Evolutionary conservation across 352 stramenopile species (phyloP).

Genomic region (Sclerospora graminicola): DNA sequence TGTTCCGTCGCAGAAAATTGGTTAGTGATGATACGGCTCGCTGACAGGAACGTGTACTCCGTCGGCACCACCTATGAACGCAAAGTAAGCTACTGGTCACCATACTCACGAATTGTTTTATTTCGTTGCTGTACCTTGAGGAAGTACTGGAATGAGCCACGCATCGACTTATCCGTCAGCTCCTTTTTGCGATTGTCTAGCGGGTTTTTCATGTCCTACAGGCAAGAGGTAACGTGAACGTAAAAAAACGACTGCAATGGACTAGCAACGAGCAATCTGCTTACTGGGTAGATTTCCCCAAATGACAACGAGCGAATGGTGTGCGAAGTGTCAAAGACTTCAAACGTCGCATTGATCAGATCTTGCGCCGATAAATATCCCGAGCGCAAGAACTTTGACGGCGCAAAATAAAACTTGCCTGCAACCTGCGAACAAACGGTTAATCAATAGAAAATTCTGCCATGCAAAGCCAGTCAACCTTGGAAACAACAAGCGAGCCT

Average conservation of each 20-base stretch:
- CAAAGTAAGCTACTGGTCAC: neutral
- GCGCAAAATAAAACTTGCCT: slow-evolving; percentile 73
- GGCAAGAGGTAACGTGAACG: neutral
- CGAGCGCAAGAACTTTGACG: slow-evolving; percentile 73
- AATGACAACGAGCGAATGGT: slow-evolving; percentile 60
- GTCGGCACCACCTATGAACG: slow-evolving; percentile 91
- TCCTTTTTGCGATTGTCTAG: slow-evolving; percentile 59
- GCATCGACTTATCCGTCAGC: slow-evolving; percentile 28
- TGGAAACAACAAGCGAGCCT: slow-evolving; percentile 60
- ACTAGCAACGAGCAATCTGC: slow-evolving; percentile 1
- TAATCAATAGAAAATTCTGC: neutral
- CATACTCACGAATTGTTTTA: neutral
- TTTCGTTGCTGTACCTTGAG: slow-evolving; percentile 36
- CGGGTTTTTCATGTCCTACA: slow-evolving; percentile 78
- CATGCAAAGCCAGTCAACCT: slow-evolving; percentile 24
- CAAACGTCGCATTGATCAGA: slow-evolving; percentile 56
- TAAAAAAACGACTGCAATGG: neutral
- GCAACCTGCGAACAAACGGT: slow-evolving; percentile 32
- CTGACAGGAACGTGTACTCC: slow-evolving; percentile 86
- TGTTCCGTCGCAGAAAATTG: slow-evolving; percentile 98
- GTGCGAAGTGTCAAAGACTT: slow-evolving; percentile 68
- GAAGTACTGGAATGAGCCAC: slow-evolving; percentile 80
- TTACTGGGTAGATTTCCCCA: slow-evolving; percentile 61
- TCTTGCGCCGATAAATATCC: slow-evolving; percentile 61
- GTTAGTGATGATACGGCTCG: slow-evolving; percentile 87